phyloP scores from a whole-genome alignment of 2,329 filamentous ascomycete genomes.

The Aspergillus clavatus region DNA sequence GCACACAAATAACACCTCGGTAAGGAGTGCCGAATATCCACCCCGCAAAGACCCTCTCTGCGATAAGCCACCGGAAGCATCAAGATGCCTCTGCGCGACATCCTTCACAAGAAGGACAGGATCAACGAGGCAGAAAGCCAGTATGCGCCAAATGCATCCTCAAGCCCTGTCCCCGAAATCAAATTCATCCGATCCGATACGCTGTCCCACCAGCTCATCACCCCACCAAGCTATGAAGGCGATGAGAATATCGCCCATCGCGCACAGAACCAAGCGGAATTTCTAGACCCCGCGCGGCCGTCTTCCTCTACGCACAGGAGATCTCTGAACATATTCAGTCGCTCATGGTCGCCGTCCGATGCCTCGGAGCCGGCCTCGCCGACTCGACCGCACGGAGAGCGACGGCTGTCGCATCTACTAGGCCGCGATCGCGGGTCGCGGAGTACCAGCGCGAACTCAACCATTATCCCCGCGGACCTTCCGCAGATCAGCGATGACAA shows the following conservation, averaged over 20 bases:
- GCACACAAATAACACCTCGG: background rate
- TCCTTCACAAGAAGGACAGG: slow-evolving; percentile 61
- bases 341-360: slow-evolving; percentile 23
- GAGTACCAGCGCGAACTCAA: slow-evolving; percentile 42
- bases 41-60: slow-evolving; percentile 1
- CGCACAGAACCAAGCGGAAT: slow-evolving; percentile 1
- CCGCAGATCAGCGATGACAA: slow-evolving; percentile 61
- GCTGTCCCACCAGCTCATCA: slow-evolving; percentile 69
- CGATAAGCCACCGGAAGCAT: slow-evolving; percentile 1
- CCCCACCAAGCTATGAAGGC: slow-evolving; percentile 57
- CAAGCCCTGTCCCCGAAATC: slow-evolving; percentile 58
- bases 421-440: slow-evolving; percentile 35
- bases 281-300: slow-evolving; percentile 16
- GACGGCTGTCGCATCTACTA: slow-evolving; percentile 30
- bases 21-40: slow-evolving; percentile 3
- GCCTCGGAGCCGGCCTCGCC: slow-evolving; percentile 22
- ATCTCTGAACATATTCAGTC: slow-evolving; percentile 31
- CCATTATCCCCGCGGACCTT: slow-evolving; percentile 72
- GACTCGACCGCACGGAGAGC: slow-evolving; percentile 25
- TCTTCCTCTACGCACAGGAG: slow-evolving; percentile 31
- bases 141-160: slow-evolving; percentile 45
- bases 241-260: slow-evolving; percentile 26
- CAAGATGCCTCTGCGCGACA: slow-evolving; percentile 56
- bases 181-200: slow-evolving; percentile 84
- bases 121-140: slow-evolving; percentile 31